Conservation (phyloP, 164 flowering plant genomes). For the Stephania cephalantha region DNA sequence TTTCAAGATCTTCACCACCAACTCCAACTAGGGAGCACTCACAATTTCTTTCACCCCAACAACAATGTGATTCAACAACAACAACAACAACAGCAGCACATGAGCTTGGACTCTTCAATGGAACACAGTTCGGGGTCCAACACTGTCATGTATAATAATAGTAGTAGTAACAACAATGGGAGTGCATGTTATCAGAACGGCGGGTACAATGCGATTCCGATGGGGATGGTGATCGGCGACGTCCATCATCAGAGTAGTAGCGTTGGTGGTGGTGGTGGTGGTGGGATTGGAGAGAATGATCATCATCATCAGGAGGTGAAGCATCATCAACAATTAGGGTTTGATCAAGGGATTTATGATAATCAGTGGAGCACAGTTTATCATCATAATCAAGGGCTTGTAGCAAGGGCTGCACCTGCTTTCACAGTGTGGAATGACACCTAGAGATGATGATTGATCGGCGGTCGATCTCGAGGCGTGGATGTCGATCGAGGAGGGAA, state of each 20-base stretch:
- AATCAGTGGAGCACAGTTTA: conserved; percentile 22
- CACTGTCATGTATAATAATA: conserved; percentile 34
- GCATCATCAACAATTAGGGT: conserved; percentile 22
- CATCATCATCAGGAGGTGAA: conserved; percentile 16
- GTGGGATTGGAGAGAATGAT: conserved; percentile 28
- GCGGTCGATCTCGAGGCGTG: no score
- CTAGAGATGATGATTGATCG: conserved; percentile 13
- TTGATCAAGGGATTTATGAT: conserved; percentile 21
- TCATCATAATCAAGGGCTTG: conserved; percentile 20
- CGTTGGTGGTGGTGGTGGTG: conserved; percentile 17
- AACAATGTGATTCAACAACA: conserved; percentile 37
- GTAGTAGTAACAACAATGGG: conserved; percentile 14
- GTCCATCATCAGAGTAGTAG: conserved; percentile 23
- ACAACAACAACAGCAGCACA: conserved; percentile 30
- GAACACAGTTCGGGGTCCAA: conserved; percentile 55
- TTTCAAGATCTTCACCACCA: conserved; percentile 16
- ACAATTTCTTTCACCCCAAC: conserved; percentile 64
- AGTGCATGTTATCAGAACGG: conserved; percentile 17
- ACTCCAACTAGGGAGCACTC: conserved; percentile 49
- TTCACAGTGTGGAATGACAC: conserved; percentile 66
- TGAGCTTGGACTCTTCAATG: conserved; percentile 51
- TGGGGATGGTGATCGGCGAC: conserved; percentile 25
- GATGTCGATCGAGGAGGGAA: background rate
- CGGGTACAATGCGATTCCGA: conserved; percentile 25
- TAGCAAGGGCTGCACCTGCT: conserved; percentile 20